These are phyloP conservation scores for Agaricus bisporus DNA, from an alignment of 768 basidiomycete genomes.

Conservation along the genomic window DNA sequence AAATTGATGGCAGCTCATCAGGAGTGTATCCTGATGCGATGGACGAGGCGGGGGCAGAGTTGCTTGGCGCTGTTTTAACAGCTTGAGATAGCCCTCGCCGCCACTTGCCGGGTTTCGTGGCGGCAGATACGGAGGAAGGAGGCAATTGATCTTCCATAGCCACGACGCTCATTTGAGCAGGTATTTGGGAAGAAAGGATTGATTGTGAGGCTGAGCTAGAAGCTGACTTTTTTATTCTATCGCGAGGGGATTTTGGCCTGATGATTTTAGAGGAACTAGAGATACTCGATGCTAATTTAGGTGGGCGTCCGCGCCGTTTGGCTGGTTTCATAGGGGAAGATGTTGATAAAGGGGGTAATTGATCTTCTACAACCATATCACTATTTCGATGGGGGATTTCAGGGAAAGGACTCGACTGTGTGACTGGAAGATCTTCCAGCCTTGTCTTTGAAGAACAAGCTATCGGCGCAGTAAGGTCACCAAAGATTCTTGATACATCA, in stretches of 20 bases:
- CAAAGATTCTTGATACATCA: not conserved
- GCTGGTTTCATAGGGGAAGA: too few species aligned
- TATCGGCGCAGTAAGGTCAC: not conserved
- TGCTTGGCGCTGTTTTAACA: not conserved
- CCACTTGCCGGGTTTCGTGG: not conserved
- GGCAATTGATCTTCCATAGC: not conserved
- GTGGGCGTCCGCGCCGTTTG: too few species aligned
- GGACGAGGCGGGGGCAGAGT: not conserved
- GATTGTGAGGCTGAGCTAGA: too few species aligned
- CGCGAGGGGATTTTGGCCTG: too few species aligned
- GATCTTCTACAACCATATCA: too few species aligned
- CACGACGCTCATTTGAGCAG: not conserved
- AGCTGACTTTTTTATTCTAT: too few species aligned
- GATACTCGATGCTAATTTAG: too few species aligned
- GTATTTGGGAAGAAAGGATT: not conserved
- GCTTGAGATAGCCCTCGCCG: not conserved
- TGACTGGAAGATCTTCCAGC: not conserved
- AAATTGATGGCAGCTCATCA: not conserved
- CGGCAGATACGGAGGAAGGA: not conserved
- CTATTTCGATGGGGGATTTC: too few species aligned
- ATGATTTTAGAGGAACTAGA: too few species aligned
- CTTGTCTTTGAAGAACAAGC: constrained; percentile 1
- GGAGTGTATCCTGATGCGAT: not conserved
- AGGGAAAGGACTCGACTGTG: too few species aligned
- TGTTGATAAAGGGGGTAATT: too few species aligned